Evolutionary conservation across 140 eudicot species (phyloP).

Genomic region (Anethum foeniculum): DNA sequence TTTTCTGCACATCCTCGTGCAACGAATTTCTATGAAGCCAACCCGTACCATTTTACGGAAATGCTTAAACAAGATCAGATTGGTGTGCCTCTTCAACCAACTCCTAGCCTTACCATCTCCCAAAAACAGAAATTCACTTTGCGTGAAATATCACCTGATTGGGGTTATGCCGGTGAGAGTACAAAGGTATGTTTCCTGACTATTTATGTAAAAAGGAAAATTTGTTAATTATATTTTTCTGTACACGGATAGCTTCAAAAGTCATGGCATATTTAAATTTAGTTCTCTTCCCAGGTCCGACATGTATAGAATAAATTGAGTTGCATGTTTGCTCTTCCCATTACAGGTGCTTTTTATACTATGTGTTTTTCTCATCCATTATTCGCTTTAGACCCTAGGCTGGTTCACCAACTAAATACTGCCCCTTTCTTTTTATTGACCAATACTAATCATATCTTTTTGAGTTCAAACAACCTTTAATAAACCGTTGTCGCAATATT

Average conservation of each 20-base stretch:
- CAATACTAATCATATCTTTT: not conserved
- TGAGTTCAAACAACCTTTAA: not conserved
- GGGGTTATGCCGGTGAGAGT: constrained; percentile 77
- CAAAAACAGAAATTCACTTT: constrained; percentile 62
- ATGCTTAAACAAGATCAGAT: constrained; percentile 41
- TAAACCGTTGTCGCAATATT: not conserved
- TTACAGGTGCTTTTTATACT: not conserved
- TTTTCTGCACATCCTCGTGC: constrained; percentile 36
- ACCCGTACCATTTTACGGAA: constrained; percentile 35
- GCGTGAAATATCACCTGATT: constrained; percentile 76
- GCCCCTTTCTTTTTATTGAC: not conserved
- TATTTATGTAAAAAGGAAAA: not conserved
- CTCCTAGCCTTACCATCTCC: constrained; percentile 41
- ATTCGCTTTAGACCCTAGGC: not conserved
- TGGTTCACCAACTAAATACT: not conserved
- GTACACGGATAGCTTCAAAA: not conserved
- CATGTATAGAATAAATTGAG: not conserved
- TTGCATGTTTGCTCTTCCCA: not conserved
- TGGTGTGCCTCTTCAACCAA: constrained; percentile 49
- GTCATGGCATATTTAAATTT: not conserved
- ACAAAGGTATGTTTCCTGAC: constrained; percentile 55
- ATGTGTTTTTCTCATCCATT: not conserved
- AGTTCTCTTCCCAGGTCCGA: not conserved
- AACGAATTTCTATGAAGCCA: constrained; percentile 26
- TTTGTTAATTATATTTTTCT: not conserved